Conservation (phyloP, 345 rosid species). For the Garcia nutans region DNA sequence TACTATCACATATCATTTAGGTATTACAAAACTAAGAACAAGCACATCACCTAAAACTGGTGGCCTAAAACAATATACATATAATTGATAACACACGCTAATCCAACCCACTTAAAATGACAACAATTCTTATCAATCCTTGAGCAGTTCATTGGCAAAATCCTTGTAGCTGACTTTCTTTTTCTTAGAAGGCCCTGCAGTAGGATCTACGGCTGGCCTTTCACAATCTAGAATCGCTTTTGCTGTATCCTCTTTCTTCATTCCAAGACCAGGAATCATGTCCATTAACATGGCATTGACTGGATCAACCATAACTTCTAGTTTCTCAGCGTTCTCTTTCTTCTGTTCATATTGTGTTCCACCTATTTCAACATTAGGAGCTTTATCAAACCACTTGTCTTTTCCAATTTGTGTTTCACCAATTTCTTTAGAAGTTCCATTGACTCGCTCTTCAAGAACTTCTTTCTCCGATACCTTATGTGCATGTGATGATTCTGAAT, state of each 20-base stretch:
- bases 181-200: conserved; percentile 42
- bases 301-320: conserved; percentile 55
- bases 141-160: conserved; percentile 62
- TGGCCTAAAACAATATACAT: too few relatives aligned
- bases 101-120: neutral
- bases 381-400: conserved; percentile 9
- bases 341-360: conserved; percentile 15
- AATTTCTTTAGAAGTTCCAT: neutral
- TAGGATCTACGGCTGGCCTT: conserved; percentile 17
- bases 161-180: conserved; percentile 90
- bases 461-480: conserved; percentile 26
- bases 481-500: conserved; percentile 22
- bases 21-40: too few relatives aligned
- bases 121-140: conserved; percentile 41
- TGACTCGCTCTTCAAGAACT: conserved; percentile 8
- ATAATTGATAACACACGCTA: too few relatives aligned
- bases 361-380: conserved; percentile 14
- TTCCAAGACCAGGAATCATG: conserved; percentile 83
- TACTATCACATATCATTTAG: too few relatives aligned
- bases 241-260: conserved; percentile 32
- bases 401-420: neutral
- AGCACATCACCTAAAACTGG: too few relatives aligned
- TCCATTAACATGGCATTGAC: conserved; percentile 74
- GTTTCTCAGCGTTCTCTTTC: conserved; percentile 17
- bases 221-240: conserved; percentile 21